Percentiles rank a stretch among this genome's conserved stretches.
phyloP scores from a whole-genome alignment of 306 rosid species.

The Dryas alaskensis region DNA sequence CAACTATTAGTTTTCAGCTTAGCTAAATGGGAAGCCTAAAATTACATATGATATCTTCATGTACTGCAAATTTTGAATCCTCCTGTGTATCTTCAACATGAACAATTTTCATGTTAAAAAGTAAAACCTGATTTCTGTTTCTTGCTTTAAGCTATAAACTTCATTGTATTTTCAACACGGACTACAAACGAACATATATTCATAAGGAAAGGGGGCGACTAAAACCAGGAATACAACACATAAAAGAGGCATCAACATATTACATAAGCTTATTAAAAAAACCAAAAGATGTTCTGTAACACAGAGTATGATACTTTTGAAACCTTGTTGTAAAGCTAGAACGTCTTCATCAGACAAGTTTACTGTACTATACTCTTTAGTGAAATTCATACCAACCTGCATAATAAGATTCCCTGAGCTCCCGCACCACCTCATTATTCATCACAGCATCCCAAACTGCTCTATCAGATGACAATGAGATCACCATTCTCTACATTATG shows the following conservation, averaged over 20 bases:
- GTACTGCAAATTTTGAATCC: background rate
- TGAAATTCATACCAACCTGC: constrained; percentile 44
- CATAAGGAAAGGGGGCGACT: background rate
- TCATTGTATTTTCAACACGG: background rate
- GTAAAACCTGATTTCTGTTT: background rate
- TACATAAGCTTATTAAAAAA: background rate
- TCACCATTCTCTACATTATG: constrained; percentile 60
- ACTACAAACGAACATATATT: background rate
- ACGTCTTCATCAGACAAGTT: background rate
- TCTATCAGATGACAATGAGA: constrained; percentile 64
- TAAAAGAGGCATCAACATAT: background rate
- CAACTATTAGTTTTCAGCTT: background rate
- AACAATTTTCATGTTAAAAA: background rate
- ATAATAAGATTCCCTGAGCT: constrained; percentile 49
- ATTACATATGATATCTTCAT: background rate
- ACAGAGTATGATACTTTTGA: background rate
- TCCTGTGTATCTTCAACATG: background rate
- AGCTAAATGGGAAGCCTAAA: background rate
- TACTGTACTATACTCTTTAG: background rate
- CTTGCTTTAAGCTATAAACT: background rate
- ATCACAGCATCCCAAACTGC: constrained; percentile 80
- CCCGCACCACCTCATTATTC: constrained; percentile 66
- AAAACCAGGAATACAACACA: background rate
- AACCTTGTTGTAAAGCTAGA: background rate
- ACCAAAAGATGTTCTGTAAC: background rate